phyloP scores from a whole-genome alignment of 495 filamentous ascomycete species.

The Physcia stellaris region DNA sequence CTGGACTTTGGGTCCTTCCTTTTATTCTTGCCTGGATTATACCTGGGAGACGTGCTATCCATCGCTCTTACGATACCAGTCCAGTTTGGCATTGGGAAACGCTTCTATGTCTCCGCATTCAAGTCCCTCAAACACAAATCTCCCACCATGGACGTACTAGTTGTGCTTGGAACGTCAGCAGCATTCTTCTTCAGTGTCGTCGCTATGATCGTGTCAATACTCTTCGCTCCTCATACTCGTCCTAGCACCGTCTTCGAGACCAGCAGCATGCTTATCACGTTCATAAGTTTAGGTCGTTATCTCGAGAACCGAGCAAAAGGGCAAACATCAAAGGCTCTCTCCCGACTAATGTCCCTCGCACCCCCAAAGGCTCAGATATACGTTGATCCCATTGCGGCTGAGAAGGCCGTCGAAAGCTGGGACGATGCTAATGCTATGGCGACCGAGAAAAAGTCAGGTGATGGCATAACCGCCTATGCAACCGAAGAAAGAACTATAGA shows the following conservation, averaged over 20 bases:
- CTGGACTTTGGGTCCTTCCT: slow-evolving; percentile 60
- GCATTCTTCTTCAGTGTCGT: slow-evolving; percentile 94
- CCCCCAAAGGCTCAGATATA: slow-evolving; percentile 98
- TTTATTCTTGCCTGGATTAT: slow-evolving; percentile 58
- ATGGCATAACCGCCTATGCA: slow-evolving; percentile 33
- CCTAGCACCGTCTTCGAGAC: slow-evolving; percentile 92
- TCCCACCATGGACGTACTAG: slow-evolving; percentile 95
- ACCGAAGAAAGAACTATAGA: slow-evolving; percentile 73
- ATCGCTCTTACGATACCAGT: slow-evolving; percentile 76
- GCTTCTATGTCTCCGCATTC: slow-evolving; percentile 85
- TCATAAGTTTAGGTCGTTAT: slow-evolving; percentile 83
- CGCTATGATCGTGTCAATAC: slow-evolving; percentile 71
- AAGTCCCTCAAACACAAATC: slow-evolving; percentile 79
- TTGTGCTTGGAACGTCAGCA: slow-evolving; percentile 87
- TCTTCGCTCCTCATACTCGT: slow-evolving; percentile 52
- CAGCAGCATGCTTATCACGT: slow-evolving; percentile 96
- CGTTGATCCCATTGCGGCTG: slow-evolving; percentile 86
- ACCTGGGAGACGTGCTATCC: slow-evolving; percentile 75
- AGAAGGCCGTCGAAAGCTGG: slow-evolving; percentile 78
- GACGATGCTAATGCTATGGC: slow-evolving; percentile 18
- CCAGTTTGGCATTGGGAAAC: slow-evolving; percentile 89
- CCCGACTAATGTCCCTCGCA: slow-evolving; percentile 86
- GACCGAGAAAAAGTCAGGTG: slow-evolving; percentile 28
- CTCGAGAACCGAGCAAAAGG: slow-evolving; percentile 94
- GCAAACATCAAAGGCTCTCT: slow-evolving; percentile 88